These are phyloP conservation scores for Tillandsia leiboldiana DNA, from an alignment of 176 grass and related monocot genomes.

Conservation along the genomic window DNA sequence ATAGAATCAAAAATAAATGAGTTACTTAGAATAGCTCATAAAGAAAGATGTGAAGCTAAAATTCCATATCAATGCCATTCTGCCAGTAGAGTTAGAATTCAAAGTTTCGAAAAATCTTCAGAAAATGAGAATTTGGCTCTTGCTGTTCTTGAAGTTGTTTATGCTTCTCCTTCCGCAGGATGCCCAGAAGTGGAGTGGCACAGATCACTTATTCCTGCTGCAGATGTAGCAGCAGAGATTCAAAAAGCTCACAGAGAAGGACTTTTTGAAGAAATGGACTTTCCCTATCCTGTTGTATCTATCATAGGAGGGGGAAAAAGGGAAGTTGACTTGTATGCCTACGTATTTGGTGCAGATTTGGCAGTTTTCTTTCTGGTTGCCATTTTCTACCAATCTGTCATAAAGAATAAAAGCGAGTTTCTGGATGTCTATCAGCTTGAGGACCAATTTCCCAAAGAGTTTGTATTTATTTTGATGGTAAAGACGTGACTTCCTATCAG, in stretches of 20 bases:
- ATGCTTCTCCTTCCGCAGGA: constrained; percentile 50
- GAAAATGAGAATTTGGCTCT: constrained; percentile 65
- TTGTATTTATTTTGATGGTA: constrained; percentile 95
- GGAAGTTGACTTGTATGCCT: constrained; percentile 90
- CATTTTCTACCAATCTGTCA: constrained; percentile 91
- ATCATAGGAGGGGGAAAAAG: constrained; percentile 94
- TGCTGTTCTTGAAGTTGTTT: constrained; percentile 95
- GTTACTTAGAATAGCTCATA: constrained; percentile 60
- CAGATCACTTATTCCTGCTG: constrained; percentile 77
- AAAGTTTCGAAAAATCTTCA: constrained; percentile 84
- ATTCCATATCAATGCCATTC: constrained; percentile 53
- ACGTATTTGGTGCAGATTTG: constrained; percentile 92
- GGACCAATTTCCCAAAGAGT: constrained; percentile 98
- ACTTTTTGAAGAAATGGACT: constrained; percentile 69
- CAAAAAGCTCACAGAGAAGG: constrained; percentile 55
- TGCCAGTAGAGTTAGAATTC: constrained; percentile 71
- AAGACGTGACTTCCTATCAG: constrained; percentile 17
- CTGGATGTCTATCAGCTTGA: constrained; percentile 92
- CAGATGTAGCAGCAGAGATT: constrained; percentile 78
- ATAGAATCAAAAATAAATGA: constrained; percentile 91
- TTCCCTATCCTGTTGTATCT: constrained; percentile 66
- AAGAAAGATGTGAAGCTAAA: constrained; percentile 69
- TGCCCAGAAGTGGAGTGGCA: constrained; percentile 65
- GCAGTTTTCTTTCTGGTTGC: constrained; percentile 86
- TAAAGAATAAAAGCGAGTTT: constrained; percentile 89